These are phyloP conservation scores for Phlebiopsis flavidoalba DNA, from an alignment of 768 basidiomycete genomes.

Conservation along the genomic window DNA sequence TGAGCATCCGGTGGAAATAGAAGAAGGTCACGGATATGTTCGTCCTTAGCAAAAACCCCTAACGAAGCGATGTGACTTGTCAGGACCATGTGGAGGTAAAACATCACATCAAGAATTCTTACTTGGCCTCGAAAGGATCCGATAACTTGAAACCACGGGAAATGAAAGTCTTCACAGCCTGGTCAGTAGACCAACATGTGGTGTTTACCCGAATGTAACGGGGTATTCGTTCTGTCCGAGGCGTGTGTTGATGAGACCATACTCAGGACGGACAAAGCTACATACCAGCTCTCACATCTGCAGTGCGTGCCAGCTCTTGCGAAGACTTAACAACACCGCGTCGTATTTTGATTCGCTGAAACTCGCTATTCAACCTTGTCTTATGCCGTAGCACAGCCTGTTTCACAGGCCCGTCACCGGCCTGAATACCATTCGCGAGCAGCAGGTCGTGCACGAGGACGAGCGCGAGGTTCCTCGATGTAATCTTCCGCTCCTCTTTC, in stretches of 20 bases:
- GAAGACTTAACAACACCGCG: constrained; percentile 58
- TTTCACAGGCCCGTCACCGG: constrained; percentile 86
- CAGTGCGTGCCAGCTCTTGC: constrained; percentile 55
- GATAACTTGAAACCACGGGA: constrained; percentile 52
- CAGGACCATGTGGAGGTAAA: not conserved
- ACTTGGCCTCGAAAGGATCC: constrained; percentile 8
- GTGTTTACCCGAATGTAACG: constrained; percentile 87
- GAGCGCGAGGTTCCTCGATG: constrained; percentile 69
- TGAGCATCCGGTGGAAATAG: constrained; percentile 63
- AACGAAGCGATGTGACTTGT: constrained; percentile 26
- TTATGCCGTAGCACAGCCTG: constrained; percentile 86
- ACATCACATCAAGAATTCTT: not conserved
- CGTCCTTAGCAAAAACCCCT: constrained; percentile 67
- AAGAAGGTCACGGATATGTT: constrained; percentile 79
- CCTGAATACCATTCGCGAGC: constrained; percentile 80
- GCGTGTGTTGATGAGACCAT: not conserved
- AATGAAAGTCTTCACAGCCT: constrained; percentile 55
- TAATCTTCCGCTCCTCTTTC: constrained; percentile 73
- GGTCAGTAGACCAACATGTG: constrained; percentile 56
- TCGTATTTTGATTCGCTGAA: constrained; percentile 79
- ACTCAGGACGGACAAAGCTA: constrained; percentile 1
- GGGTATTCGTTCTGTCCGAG: constrained; percentile 57
- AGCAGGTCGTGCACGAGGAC: constrained; percentile 91
- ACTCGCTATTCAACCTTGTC: constrained; percentile 81
- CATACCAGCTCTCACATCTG: constrained; percentile 62